These are phyloP conservation scores for Macaranga tanarius DNA, from an alignment of 441 rosid genomes.

Conservation along the genomic window DNA sequence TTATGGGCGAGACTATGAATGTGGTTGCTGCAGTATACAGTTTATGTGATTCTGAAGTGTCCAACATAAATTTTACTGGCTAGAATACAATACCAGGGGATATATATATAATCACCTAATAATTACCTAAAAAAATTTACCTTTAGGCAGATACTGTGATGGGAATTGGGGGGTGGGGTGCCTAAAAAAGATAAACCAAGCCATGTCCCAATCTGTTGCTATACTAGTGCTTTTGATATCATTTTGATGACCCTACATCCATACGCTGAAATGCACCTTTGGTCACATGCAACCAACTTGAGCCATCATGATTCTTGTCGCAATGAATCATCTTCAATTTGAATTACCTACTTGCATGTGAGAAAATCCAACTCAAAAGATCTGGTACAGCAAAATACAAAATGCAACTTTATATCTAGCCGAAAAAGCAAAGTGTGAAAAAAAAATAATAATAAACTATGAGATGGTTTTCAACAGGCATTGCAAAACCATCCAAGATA, in stretches of 20 bases:
- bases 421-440: neutral
- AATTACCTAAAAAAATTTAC: too few relatives aligned
- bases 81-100: too few relatives aligned
- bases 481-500: conserved; percentile 24
- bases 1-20: too few relatives aligned
- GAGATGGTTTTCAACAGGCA: conserved; percentile 30
- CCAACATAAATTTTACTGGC: too few relatives aligned
- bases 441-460: neutral
- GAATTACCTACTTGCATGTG: neutral
- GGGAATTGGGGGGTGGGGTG: too few relatives aligned
- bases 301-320: neutral
- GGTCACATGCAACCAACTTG: neutral
- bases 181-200: neutral
- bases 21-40: too few relatives aligned
- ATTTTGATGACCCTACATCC: neutral
- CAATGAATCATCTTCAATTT: neutral
- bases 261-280: neutral
- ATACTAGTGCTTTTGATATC: neutral
- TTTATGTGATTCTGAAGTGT: too few relatives aligned
- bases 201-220: neutral
- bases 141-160: neutral
- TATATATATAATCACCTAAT: neutral
- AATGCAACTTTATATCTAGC: neutral
- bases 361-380: too few relatives aligned
- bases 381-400: too few relatives aligned